Evolutionary conservation across 1,284 basidiomycete genomes (phyloP), one percentile per base, ranked within the genome.

Genomic region (Ceratobasidium sp.): DNA sequence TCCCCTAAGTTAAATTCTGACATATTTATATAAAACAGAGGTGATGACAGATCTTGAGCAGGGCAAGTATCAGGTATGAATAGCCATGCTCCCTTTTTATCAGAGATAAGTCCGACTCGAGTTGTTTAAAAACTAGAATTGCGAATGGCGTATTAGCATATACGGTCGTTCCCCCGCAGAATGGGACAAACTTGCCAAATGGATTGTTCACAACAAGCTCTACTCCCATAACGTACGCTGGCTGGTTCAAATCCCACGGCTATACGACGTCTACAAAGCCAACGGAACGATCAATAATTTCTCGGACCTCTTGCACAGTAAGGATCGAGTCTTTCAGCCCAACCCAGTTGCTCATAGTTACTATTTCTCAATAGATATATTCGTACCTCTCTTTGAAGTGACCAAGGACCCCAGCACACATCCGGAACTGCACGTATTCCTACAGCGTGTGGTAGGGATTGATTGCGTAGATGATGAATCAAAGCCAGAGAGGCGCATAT

Each of bases 401-500:
- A 99, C 97, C 0, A 87, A 90, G 74, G 88, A 99, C 76, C 97
- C 97, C 0, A 79, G 81, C 8, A 87, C 86, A 1, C 96, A 99
- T 76, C 95, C 95, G 0, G 95, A 98, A 76, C 82, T 99, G 41
- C 95, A 99, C 78, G 83, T 98, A 58, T 96, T 99, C 81, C 80
- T 99, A 44, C 95, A 98, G 78, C 88, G 97, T 6, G 95, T 99
- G 2, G 80, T 98, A 54, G 97, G 97, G 3, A 97, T 99, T 75
- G 97, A 99, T 75, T 91, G 89, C 11, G 97, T 99, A 19, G 97
- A 99, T 74, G 97, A 99, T 76, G 97, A 99, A 79, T 95, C 91
- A 14, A 99, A 98, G 79, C 83, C 88, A 0, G 97, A 99, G 78
- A 82, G 93, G 67, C 82, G 97, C 23, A 86, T 97, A 69, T 91